These are phyloP conservation scores for Hypoxylon cercidicola DNA, from an alignment of 495 filamentous ascomycete species.

Conservation along the genomic window DNA sequence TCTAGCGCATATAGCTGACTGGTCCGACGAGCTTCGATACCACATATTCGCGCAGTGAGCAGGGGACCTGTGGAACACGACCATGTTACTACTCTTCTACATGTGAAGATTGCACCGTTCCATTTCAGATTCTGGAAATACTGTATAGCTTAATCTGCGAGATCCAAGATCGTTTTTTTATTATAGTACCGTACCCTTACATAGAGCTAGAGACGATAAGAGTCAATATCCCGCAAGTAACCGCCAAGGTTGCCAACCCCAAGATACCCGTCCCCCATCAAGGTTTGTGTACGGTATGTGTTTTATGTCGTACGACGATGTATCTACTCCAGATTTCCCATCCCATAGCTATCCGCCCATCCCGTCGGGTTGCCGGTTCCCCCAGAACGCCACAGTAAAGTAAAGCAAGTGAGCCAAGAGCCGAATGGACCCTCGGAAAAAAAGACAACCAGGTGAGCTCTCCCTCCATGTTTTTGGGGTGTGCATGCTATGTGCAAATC, in stretches of 20 bases:
- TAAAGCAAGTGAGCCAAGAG: constrained; percentile 1
- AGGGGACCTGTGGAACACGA: constrained; percentile 18
- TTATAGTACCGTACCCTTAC: not conserved
- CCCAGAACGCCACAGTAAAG: constrained; percentile 26
- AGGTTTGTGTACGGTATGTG: constrained; percentile 17
- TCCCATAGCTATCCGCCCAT: constrained; percentile 9
- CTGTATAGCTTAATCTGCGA: constrained; percentile 15
- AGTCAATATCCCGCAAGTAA: constrained; percentile 39
- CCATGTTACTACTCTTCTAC: constrained; percentile 9
- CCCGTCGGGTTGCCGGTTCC: constrained; percentile 6
- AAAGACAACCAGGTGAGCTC: constrained; percentile 10
- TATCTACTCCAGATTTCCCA: constrained; percentile 23
- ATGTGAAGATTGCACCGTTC: constrained; percentile 34
- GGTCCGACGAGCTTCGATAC: constrained; percentile 18
- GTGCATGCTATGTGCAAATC: constrained; percentile 33
- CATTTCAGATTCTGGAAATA: constrained; percentile 26
- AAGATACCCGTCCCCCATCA: constrained; percentile 12
- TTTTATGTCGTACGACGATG: constrained; percentile 2
- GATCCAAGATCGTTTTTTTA: not conserved
- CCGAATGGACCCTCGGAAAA: too few species aligned
- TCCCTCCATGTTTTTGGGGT: constrained; percentile 13
- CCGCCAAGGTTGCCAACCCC: constrained; percentile 29
- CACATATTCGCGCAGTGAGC: constrained; percentile 35
- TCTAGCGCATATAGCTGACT: constrained; percentile 33
- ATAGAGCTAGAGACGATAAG: constrained; percentile 12